Percentiles rank a stretch among this genome's conserved stretches.
Evolutionary conservation across 208 protist genomes (phyloP).

Genomic region (Acanthamoeba healyi): DNA sequence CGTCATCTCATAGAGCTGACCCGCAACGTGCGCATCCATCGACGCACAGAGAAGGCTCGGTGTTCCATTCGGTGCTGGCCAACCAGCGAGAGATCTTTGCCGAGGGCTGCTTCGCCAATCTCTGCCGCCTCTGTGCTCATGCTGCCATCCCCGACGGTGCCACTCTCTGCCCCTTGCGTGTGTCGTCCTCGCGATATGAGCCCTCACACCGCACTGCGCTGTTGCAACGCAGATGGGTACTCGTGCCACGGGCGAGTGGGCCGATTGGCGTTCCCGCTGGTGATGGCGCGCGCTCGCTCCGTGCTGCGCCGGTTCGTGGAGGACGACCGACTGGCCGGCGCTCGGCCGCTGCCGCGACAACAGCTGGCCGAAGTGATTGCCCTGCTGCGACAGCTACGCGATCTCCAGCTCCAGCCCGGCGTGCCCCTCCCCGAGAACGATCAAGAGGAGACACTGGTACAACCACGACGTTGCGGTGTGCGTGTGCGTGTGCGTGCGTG

Average conservation of each 20-base stretch:
- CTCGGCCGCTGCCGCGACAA: slow-evolving; percentile 56
- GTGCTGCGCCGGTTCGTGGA: slow-evolving; percentile 61
- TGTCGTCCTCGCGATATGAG: neutral
- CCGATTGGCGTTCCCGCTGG: slow-evolving; percentile 44
- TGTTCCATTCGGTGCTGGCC: slow-evolving; percentile 49
- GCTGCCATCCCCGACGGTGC: slow-evolving; percentile 37
- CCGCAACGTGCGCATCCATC: no score
- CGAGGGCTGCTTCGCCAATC: slow-evolving; percentile 59
- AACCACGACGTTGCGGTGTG: neutral
- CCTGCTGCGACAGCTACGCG: slow-evolving; percentile 37
- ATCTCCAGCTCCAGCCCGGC: slow-evolving; percentile 15
- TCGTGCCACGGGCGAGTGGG: slow-evolving; percentile 50
- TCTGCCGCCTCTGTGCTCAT: slow-evolving; percentile 43
- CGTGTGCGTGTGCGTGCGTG: neutral
- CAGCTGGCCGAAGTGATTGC: slow-evolving; percentile 45
- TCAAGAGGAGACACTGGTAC: neutral
- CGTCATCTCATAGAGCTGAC: no score
- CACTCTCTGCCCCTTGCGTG: neutral
- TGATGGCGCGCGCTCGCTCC: slow-evolving; percentile 22
- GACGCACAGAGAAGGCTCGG: slow-evolving; percentile 41
- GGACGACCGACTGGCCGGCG: slow-evolving; percentile 32
- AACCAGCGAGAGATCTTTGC: slow-evolving; percentile 66
- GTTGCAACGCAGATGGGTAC: neutral
- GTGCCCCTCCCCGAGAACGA: slow-evolving; percentile 39
- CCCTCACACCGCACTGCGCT: neutral